A percentile compares a stretch with the other conserved stretches of the same genome.
Conservation (phyloP, 768 basidiomycete species). For the Mycena indigotica region DNA sequence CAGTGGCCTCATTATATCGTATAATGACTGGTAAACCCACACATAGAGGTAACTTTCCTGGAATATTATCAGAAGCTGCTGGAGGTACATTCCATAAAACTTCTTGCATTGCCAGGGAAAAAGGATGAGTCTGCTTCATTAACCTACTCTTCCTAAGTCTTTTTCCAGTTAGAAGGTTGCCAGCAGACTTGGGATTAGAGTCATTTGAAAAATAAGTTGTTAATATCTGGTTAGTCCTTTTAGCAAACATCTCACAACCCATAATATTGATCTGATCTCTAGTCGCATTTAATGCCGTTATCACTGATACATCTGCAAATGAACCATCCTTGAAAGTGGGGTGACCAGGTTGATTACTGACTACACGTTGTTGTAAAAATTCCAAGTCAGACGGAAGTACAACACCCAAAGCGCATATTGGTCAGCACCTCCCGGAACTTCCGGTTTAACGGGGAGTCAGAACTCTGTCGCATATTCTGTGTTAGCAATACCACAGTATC, state of each 20-base stretch:
- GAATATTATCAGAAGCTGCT: background rate
- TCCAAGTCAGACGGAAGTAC: constrained; percentile 27
- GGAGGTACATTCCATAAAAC: background rate
- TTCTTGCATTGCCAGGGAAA: background rate
- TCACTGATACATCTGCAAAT: constrained; percentile 32
- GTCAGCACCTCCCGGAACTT: constrained; percentile 30
- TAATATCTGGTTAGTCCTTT: constrained; percentile 21
- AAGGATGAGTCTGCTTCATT: background rate
- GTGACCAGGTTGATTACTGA: background rate
- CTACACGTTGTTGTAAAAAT: constrained; percentile 23
- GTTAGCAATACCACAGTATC: constrained; percentile 25
- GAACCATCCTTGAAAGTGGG: constrained; percentile 11
- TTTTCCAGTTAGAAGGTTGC: background rate
- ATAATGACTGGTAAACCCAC: background rate
- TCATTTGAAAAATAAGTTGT: constrained; percentile 30
- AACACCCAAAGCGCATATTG: constrained; percentile 31
- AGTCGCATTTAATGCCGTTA: constrained; percentile 28
- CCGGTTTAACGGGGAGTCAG: constrained; percentile 27
- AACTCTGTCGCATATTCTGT: constrained; percentile 33
- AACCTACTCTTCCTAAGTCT: background rate
- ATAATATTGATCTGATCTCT: constrained; percentile 32
- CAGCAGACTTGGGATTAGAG: background rate
- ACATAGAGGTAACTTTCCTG: background rate
- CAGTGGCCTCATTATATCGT: background rate
- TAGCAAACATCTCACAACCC: constrained; percentile 26